Percentiles rank a stretch among this genome's conserved stretches.
phyloP scores from a whole-genome alignment of 257 asterid species.

The Parsonsia alboflavescens region DNA sequence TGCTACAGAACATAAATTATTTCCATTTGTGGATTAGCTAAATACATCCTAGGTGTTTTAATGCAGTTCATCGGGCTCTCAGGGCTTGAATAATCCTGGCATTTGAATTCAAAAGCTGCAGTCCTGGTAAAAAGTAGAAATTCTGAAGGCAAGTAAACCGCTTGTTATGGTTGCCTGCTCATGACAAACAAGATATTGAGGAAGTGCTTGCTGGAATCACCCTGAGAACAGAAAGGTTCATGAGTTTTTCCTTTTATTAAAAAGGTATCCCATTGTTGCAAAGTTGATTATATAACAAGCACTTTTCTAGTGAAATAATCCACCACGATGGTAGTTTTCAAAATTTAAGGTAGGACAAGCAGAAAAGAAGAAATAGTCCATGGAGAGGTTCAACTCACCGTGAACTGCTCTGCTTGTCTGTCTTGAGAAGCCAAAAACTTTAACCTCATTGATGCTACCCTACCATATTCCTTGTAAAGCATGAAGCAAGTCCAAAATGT shows the following conservation, averaged over 20 bases:
- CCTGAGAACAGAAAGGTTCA: too few species aligned
- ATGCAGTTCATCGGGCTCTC: not conserved
- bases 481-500: slow-evolving; percentile 84
- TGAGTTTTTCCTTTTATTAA: too few species aligned
- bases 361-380: not conserved
- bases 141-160: not conserved
- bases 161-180: not conserved
- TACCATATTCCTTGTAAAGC: slow-evolving; percentile 86
- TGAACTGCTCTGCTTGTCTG: slow-evolving; percentile 85
- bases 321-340: not conserved
- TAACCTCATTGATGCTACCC: slow-evolving; percentile 80
- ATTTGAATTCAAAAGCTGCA: not conserved
- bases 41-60: too few species aligned
- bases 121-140: not conserved
- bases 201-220: too few species aligned
- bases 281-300: too few species aligned
- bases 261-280: too few species aligned
- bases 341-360: not conserved
- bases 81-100: not conserved
- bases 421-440: slow-evolving; percentile 81
- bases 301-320: not conserved
- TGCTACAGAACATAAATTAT: too few species aligned
- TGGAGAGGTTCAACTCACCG: slow-evolving; percentile 47
- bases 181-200: not conserved
- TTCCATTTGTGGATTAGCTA: too few species aligned